Base-by-base conservation (phyloP, 2,329 filamentous ascomycete genomes). In the Keithomyces neogunnii region DNA sequence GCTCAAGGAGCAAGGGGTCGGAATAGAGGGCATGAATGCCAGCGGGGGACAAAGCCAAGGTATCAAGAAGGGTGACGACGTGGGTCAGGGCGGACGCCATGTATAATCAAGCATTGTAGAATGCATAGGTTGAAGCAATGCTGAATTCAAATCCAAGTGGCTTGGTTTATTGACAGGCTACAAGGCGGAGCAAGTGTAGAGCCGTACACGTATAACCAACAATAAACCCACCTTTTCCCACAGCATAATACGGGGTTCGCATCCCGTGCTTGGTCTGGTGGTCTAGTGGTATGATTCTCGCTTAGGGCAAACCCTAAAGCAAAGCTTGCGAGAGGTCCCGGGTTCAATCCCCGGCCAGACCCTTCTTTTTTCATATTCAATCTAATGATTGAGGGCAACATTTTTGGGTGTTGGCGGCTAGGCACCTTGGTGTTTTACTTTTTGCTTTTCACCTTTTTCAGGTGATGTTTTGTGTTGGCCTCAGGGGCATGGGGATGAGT, bases 231-330 rank as follows among this genome's bases (percentile, higher is more conserved):
- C 11, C 39, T 26, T 19, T 5, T 19, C 5, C 30, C 6, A 29
- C 40, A 44, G 9, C 8, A 10, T 3, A 42, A 42, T 26, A 9
- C 28, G 40, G 40, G 26, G 19, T 19, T 1, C 26, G 11, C 39
- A 4, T 8, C 26, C 6, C 13, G 7, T 53, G 3, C 30, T 52
- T 47, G 71, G 69, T 71, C 70, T 71, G 70, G 67, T 81, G 76
- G 77, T 80, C 78, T 81, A 81, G 79, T 77, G 80, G 79, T 82
- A 83, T 82, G 78, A 82, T 84, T 82, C 79, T 81, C 78, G 80
- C 80, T 82, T 82, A 83, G 80, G 80, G 80, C 65, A 50, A 56
- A 69, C 66, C 66, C 67, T 64, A 57, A 47, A 65, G 66, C 64
- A 57, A 49, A 58, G 57, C 19, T 62, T 71, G 69, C 69, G 69